Conservation (phyloP, 2,329 filamentous ascomycete species). For the Apiospora marii region DNA sequence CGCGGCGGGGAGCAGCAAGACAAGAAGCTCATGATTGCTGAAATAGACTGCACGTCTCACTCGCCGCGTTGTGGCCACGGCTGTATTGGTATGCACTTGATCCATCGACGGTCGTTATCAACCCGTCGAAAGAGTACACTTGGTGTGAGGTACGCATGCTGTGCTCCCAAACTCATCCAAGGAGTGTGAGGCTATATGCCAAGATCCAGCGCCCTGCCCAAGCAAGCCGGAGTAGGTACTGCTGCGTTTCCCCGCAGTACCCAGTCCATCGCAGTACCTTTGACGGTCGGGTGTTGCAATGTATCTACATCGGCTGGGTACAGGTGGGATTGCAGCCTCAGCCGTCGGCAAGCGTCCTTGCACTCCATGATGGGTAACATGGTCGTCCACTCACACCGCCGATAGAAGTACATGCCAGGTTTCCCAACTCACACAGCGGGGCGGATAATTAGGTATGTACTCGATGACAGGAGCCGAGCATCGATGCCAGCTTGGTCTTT, state of each 20-base stretch:
- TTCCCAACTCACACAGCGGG: not conserved
- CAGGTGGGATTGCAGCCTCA: constrained; percentile 9
- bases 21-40: not conserved
- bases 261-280: constrained; percentile 32
- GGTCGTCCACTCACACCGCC: not conserved
- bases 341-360: not conserved
- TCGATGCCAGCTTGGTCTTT: not conserved
- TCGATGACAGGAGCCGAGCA: not conserved
- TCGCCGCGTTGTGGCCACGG: not conserved
- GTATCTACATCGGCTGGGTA: constrained; percentile 37
- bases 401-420: not conserved
- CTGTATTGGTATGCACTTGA: not conserved
- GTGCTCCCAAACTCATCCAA: not conserved
- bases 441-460: not conserved
- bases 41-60: not conserved
- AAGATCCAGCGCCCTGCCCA: not conserved
- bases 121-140: not conserved
- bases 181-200: not conserved
- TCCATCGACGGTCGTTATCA: not conserved
- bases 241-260: constrained; percentile 40
- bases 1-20: not conserved
- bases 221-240: constrained; percentile 32
- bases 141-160: not conserved
- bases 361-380: not conserved
- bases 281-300: constrained; percentile 34